phyloP scores from a whole-genome alignment of 2,329 filamentous ascomycete genomes.

The Alternaria viburni region DNA sequence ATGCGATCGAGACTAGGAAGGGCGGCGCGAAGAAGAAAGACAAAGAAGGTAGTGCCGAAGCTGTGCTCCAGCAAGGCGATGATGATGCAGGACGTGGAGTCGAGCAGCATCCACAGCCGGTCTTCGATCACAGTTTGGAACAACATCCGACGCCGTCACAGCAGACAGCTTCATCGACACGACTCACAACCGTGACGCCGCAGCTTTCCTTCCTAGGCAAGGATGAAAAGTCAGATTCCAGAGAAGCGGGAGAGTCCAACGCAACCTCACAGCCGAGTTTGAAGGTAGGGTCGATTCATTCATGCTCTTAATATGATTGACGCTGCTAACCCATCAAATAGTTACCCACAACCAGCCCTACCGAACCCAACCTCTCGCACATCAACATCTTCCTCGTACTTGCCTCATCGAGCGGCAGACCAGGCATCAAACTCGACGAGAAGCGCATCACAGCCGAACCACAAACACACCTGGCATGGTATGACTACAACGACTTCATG shows the following conservation, averaged over 20 bases:
- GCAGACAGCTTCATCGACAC: not conserved
- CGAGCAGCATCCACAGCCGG: conserved; percentile 20
- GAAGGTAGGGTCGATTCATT: not conserved
- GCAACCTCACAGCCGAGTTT: not conserved
- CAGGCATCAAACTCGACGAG: conserved; percentile 54
- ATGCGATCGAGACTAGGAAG: conserved; percentile 63
- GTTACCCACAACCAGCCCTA: conserved; percentile 9
- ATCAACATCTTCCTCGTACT: conserved; percentile 68
- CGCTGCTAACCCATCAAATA: not conserved
- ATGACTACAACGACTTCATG: conserved; percentile 28
- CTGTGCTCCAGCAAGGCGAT: conserved; percentile 10
- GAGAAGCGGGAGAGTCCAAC: not conserved
- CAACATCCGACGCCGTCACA: conserved; percentile 2
- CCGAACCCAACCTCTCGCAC: conserved; percentile 43
- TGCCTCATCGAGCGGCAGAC: conserved; percentile 55
- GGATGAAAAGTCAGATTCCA: not conserved
- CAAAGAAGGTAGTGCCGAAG: conserved; percentile 33
- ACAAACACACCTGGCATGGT: conserved; percentile 19
- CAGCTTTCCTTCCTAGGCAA: not conserved
- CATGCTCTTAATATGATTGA: not conserved
- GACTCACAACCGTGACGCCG: not conserved
- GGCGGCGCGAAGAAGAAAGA: conserved; percentile 49
- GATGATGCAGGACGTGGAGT: not conserved
- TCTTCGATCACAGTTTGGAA: conserved; percentile 13
- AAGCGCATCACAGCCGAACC: conserved; percentile 24